phyloP scores from a whole-genome alignment of 2,329 filamentous ascomycete genomes.

The Pseudocercospora vitis region DNA sequence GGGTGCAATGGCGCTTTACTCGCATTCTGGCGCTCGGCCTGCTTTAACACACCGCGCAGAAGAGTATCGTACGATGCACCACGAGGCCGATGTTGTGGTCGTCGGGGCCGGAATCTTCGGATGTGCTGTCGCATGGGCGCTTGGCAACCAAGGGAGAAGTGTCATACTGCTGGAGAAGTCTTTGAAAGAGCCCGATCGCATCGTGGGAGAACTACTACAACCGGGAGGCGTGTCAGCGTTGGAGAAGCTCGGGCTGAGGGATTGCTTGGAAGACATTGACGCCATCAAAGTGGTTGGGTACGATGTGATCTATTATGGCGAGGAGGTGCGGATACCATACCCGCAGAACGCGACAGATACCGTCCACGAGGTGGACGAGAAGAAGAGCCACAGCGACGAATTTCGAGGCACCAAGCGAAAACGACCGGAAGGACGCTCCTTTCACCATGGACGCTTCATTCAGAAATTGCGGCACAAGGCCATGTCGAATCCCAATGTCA shows the following conservation, averaged over 20 bases:
- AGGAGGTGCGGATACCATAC: constrained; percentile 75
- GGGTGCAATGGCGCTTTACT: background rate
- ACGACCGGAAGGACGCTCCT: constrained; percentile 71
- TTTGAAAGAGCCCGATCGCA: constrained; percentile 89
- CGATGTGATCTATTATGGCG: constrained; percentile 77
- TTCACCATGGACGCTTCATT: constrained; percentile 95
- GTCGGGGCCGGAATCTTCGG: constrained; percentile 90
- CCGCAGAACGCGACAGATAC: constrained; percentile 57
- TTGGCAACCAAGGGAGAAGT: constrained; percentile 85
- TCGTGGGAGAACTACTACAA: constrained; percentile 92
- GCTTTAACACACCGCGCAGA: constrained; percentile 24
- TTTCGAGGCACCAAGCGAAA: constrained; percentile 40
- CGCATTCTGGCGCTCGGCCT: constrained; percentile 14
- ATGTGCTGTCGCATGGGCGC: constrained; percentile 77
- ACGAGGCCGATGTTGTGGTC: constrained; percentile 79
- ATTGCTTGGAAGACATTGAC: constrained; percentile 88
- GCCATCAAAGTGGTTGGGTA: constrained; percentile 81
- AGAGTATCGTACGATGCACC: constrained; percentile 54
- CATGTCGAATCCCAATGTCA: constrained; percentile 75
- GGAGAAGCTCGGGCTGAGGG: constrained; percentile 72
- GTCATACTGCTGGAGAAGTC: constrained; percentile 86
- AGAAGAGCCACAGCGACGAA: constrained; percentile 36
- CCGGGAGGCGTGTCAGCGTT: constrained; percentile 84
- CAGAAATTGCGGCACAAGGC: constrained; percentile 75
- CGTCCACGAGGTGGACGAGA: constrained; percentile 37